Conservation (phyloP, 73 alveolate species). For the Effrenium voratum region DNA sequence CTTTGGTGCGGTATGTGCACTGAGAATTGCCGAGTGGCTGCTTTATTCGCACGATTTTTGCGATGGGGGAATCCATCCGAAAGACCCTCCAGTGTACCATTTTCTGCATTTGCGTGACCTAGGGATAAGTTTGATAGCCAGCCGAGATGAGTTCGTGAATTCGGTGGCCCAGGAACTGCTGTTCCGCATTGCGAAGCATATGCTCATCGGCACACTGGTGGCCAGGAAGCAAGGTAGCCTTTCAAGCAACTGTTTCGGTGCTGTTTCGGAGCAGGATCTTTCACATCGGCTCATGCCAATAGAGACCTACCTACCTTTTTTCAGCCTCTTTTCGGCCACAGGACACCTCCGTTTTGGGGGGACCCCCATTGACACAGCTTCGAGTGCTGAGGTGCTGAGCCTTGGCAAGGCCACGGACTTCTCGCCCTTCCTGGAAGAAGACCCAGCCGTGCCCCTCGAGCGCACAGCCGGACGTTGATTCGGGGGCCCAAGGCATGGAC, state of each 20-base stretch:
- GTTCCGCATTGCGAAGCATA: constrained; percentile 73
- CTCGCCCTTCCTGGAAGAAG: constrained; percentile 59
- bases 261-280: neutral
- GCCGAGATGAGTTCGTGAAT: neutral
- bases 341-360: too few species aligned
- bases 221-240: neutral
- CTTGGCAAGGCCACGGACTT: constrained; percentile 65
- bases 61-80: neutral
- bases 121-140: neutral
- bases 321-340: neutral
- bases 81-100: too few species aligned
- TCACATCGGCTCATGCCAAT: neutral
- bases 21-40: neutral
- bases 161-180: constrained; percentile 1
- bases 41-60: neutral
- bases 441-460: constrained; percentile 32
- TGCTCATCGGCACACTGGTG: constrained; percentile 69
- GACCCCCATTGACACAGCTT: too few species aligned
- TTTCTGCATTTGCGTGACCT: neutral
- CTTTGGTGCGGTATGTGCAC: neutral
- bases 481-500: too few species aligned
- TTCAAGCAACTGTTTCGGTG: neutral
- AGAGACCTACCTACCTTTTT: neutral
- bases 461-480: too few species aligned
- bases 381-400: constrained; percentile 57